A percentile compares a stretch with the other conserved stretches of the same genome.
phyloP scores from a whole-genome alignment of 2,329 filamentous ascomycete genomes.

The Penicillium aurantiogriseum region DNA sequence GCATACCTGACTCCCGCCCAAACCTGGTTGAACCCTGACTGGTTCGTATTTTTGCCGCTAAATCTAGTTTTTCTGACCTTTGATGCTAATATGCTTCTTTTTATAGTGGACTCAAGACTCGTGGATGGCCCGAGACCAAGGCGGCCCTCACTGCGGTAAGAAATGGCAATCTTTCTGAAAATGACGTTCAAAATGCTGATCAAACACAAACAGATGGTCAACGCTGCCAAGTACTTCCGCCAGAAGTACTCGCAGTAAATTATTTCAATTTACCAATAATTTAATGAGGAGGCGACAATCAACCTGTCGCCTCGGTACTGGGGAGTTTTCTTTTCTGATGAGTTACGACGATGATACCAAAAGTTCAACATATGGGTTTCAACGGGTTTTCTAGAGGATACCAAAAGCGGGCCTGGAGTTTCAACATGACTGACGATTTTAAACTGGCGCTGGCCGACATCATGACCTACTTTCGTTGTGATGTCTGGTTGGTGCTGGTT shows the following conservation, averaged over 20 bases:
- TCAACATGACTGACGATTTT: slow-evolving; percentile 50
- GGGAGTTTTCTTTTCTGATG: slow-evolving; percentile 34
- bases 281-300: slow-evolving; percentile 35
- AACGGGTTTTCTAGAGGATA: slow-evolving; percentile 39
- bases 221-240: slow-evolving; percentile 95
- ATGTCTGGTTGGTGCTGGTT: slow-evolving; percentile 21
- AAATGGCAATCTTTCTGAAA: background rate
- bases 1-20: slow-evolving; percentile 95
- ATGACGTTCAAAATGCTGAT: background rate
- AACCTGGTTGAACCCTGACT: slow-evolving; percentile 99
- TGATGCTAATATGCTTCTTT: background rate
- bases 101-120: slow-evolving; percentile 85
- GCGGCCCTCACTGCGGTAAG: slow-evolving; percentile 68
- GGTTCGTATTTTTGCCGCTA: background rate
- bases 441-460: slow-evolving; percentile 45
- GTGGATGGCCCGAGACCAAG: slow-evolving; percentile 98
- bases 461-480: slow-evolving; percentile 15
- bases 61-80: too few relatives aligned
- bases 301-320: slow-evolving; percentile 38
- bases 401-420: slow-evolving; percentile 39
- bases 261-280: slow-evolving; percentile 19
- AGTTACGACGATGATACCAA: slow-evolving; percentile 45
- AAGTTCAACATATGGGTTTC: slow-evolving; percentile 45
- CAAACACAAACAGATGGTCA: slow-evolving; percentile 77
- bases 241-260: slow-evolving; percentile 71